Evolutionary conservation across 2,329 filamentous ascomycete genomes (phyloP), one percentile per base, ranked within the genome.

Genomic region (Hymenoscyphus infarciens): DNA sequence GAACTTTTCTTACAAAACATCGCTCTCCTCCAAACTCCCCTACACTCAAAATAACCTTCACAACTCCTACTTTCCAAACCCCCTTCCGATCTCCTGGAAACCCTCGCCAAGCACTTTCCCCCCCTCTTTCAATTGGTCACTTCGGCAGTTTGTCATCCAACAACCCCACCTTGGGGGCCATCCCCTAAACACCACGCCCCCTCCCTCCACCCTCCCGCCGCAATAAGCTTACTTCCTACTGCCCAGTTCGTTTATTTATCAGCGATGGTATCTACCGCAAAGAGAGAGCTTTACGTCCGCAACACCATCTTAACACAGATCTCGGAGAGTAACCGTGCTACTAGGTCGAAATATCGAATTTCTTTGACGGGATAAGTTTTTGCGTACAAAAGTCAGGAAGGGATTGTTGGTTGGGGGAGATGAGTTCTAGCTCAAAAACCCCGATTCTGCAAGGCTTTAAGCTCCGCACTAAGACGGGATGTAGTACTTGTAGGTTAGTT

Each of bases 401-500:
- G n/a, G n/a, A 6, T 45, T 45, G 16, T 8, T 7, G 16, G 16
- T 3, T 5, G n/a, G 10, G n/a, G 39, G 39, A n/a, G n/a, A 45
- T 45, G 39, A 45, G 39, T 45, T 45, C n/a, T 2, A 45, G 15
- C n/a, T 19, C 39, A 8, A 35, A 35, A 1, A 11, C 13, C 8
- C 39, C 16, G 6, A 45, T 45, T 45, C 39, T 45, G 39, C 57
- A 31, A 33, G 57, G 57, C 13, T 45, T 27, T 19, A 59, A 59
- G 25, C 35, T 59, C 22, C 35, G 57, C 16, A 31, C 16, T 25
- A 59, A 13, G 13, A 59, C 57, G 15, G 57, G 57, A 31, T 59
- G 57, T 31, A 59, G 25, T n/a, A 59, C 57, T 16, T 59, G 57
- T 33, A 59, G 57, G 57, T 59, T 45, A 10, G 57, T 45, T 19